These are phyloP conservation scores for Euphorbia celastroides DNA, from an alignment of 441 rosid genomes.

Conservation along the genomic window DNA sequence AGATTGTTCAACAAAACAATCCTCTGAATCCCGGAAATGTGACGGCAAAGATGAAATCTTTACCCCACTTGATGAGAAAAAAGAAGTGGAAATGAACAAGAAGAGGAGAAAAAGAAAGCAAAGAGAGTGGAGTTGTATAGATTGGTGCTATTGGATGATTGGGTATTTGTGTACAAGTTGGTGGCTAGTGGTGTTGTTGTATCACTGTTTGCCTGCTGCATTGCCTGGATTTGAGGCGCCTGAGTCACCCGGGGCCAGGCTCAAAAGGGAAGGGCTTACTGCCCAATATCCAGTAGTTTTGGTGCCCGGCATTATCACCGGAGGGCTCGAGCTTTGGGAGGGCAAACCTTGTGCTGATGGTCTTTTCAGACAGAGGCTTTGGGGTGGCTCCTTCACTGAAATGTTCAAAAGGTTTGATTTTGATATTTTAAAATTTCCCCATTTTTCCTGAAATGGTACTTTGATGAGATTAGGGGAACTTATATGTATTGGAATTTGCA, in stretches of 20 bases:
- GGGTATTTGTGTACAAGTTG: conserved; percentile 72
- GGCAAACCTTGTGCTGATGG: conserved; percentile 86
- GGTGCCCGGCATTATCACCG: conserved; percentile 92
- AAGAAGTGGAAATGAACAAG: conserved; percentile 10
- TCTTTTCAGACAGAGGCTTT: conserved; percentile 77
- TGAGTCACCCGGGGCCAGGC: conserved; percentile 81
- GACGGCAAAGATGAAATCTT: conserved; percentile 23
- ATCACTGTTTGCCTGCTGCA: conserved; percentile 84
- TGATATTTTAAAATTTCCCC: neutral
- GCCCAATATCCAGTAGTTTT: conserved; percentile 87
- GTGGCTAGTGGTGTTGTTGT: conserved; percentile 80
- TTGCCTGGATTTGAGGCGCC: conserved; percentile 81
- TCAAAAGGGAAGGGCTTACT: conserved; percentile 65
- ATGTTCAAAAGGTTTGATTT: conserved; percentile 61
- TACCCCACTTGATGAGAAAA: conserved; percentile 7
- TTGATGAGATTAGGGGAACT: neutral
- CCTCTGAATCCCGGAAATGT: conserved; percentile 21
- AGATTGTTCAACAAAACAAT: conserved; percentile 2
- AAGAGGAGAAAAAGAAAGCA: neutral
- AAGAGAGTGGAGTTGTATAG: conserved; percentile 64
- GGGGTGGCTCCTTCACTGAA: conserved; percentile 97
- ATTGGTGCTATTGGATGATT: conserved; percentile 80
- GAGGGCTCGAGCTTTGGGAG: conserved; percentile 96
- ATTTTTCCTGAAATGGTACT: no score
- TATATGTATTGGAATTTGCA: conserved; percentile 18